Conservation (phyloP, 306 rosid species). For the Rosa persica region DNA sequence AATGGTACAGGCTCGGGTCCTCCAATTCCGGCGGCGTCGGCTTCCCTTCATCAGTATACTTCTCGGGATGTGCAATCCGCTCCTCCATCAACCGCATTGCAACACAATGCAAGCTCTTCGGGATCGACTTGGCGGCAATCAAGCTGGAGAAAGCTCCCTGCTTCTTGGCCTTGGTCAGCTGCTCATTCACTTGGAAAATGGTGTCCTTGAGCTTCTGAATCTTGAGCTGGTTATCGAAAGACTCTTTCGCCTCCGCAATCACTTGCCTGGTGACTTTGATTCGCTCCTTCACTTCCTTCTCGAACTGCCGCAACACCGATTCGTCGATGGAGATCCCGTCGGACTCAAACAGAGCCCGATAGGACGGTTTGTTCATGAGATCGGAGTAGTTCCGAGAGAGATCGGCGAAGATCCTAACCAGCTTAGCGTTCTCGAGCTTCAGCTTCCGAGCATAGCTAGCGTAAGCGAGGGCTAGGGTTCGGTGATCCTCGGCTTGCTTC, state of each 20-base stretch:
- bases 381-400: conserved; percentile 72
- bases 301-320: conserved; percentile 68
- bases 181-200: conserved; percentile 82
- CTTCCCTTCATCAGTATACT: conserved; percentile 63
- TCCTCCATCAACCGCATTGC: conserved; percentile 79
- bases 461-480: conserved; percentile 63
- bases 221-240: conserved; percentile 90
- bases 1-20: conserved; percentile 76
- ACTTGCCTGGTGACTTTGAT: conserved; percentile 79
- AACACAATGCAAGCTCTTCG: conserved; percentile 73
- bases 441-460: conserved; percentile 84
- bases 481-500: conserved; percentile 92
- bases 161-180: conserved; percentile 81
- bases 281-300: conserved; percentile 91
- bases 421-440: conserved; percentile 87
- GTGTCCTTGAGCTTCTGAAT: conserved; percentile 95
- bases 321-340: conserved; percentile 65
- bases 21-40: conserved; percentile 55
- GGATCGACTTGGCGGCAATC: conserved; percentile 86
- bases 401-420: conserved; percentile 79
- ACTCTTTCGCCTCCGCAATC: conserved; percentile 81
- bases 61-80: conserved; percentile 63
- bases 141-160: conserved; percentile 93
- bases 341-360: conserved; percentile 46
- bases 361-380: conserved; percentile 65